These are phyloP conservation scores for Solanum pimpinellifolium DNA, from an alignment of 257 asterid genomes.

Conservation along the genomic window DNA sequence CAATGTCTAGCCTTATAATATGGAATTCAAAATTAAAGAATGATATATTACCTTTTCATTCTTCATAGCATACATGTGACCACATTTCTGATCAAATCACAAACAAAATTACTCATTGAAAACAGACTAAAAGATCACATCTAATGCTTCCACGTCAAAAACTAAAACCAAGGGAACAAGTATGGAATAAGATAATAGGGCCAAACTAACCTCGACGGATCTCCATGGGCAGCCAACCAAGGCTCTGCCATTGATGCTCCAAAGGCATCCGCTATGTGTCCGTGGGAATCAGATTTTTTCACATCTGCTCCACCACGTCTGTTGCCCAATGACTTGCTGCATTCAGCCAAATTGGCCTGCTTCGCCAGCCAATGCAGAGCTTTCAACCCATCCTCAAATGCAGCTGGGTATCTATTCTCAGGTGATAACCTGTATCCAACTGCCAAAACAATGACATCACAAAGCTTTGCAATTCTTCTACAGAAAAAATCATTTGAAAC, in stretches of 20 bases:
- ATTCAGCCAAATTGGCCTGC: constrained; percentile 85
- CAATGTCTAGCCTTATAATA: neutral
- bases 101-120: neutral
- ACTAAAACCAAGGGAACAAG: neutral
- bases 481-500: constrained; percentile 76
- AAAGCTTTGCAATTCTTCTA: constrained; percentile 61
- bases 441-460: constrained; percentile 84
- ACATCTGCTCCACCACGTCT: constrained; percentile 33
- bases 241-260: constrained; percentile 95
- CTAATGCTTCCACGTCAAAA: neutral
- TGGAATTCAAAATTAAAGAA: neutral
- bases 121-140: neutral
- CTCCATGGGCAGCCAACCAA: constrained; percentile 97
- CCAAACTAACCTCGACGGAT: constrained; percentile 72
- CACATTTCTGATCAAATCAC: neutral
- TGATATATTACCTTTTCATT: neutral
- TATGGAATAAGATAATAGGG: neutral
- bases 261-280: constrained; percentile 67
- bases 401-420: constrained; percentile 76
- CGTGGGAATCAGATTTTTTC: constrained; percentile 44
- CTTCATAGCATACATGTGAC: neutral
- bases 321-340: constrained; percentile 54
- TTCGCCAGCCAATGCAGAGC: constrained; percentile 87
- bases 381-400: constrained; percentile 85
- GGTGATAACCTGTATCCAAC: constrained; percentile 92